Base-by-base conservation (phyloP, 1,284 basidiomycete genomes). In the Salmacisia buchloeana region DNA sequence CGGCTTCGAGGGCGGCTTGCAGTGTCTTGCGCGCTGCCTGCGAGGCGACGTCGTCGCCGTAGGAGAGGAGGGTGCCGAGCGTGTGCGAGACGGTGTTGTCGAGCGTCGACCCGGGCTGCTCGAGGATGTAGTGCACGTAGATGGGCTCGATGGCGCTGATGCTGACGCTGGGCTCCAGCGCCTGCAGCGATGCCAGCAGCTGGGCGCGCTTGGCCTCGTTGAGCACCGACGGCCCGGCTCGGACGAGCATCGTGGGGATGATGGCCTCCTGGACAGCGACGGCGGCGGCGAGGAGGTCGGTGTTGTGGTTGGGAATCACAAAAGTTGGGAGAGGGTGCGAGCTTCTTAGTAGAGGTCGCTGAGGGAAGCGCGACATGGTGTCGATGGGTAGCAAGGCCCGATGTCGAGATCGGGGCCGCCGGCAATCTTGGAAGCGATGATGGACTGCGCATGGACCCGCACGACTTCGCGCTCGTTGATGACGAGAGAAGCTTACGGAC, bases 51-150 rank as follows among this genome's bases (percentile, higher is more conserved):
- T 91, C 84, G 79, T 96, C 91, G 9, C 94, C 94, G 71, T 97
- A 97, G 23, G 86, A 83, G 62, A 98, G 83, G n/a, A 98, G 85
- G 54, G 85, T 84, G 71, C 88, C 84, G 46, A 98, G 84, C 6
- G 75, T 74, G 0, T 77, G 23, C 52, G 85, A 76, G 1, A 76
- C 72, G 12, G 94, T 83, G 7, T 84, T 82, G 2, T 75, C 74
- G 69, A 87, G 84, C 0, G 85, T 81, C 1, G 80, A 77, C 5
- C 79, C 69, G 2, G 85, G 84, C 13, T 81, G 80, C 63, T 86
- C 85, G 68, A 89, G 86, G 71, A 97, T 85, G 35, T 94, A 86
- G 82, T 98, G 94, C 3, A 96, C 79, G 83, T 89, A 92, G 66
- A 94, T 83, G 6, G 91, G 88, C 71, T 97, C 92, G 58, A 97